Base-by-base conservation (phyloP, 2,329 filamentous ascomycete genomes). In the Aspergillus proliferans region DNA sequence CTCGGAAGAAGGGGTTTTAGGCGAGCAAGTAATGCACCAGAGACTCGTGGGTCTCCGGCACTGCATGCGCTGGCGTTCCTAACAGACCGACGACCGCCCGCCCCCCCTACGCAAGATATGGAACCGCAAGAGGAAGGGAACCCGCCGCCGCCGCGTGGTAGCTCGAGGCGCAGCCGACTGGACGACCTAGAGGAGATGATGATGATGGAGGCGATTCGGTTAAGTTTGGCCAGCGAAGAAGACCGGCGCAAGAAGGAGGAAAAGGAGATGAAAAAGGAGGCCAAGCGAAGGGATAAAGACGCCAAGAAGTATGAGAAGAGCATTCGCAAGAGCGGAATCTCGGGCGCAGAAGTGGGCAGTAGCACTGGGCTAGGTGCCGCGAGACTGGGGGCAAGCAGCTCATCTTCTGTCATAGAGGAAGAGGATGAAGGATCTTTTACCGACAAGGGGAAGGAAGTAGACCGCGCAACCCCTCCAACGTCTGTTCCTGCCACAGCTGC, bases 171-270 rank as follows among this genome's bases (percentile, higher is more conserved):
- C 52, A 80, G 70, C 48, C 79, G 88, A 26, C 82, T 94, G 64
- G 88, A 94, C 19, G 91, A 97, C 58, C 78, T 97, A 0, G 93
- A 98, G 66, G 92, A 95, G 44, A 87, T 98, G 76, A 98, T 98
- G 93, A 90, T 97, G 76, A 89, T 93, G 78, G 93, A 98, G 67
- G 93, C 93, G 0, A 94, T 98, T 43, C 80, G 93, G 36, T 70
- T 95, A 26, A 95, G 90, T 43, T 75, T 98, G n/a, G 90, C 87
- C 0, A 85, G 88, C 1, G 93, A 98, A 66, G 92, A 97, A 61
- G 92, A 97, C 39, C 81, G 92, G n/a, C 87, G 89, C 58, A 85
- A 81, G 43, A 93, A 88, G 61, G 85, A 87, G 44, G 88, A 93
- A 45, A 92, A 91, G 64, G 87, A 89, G 50, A 79, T 80, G 0